These are phyloP conservation scores for Collybia nuda DNA, from an alignment of 768 basidiomycete species.

Conservation along the genomic window DNA sequence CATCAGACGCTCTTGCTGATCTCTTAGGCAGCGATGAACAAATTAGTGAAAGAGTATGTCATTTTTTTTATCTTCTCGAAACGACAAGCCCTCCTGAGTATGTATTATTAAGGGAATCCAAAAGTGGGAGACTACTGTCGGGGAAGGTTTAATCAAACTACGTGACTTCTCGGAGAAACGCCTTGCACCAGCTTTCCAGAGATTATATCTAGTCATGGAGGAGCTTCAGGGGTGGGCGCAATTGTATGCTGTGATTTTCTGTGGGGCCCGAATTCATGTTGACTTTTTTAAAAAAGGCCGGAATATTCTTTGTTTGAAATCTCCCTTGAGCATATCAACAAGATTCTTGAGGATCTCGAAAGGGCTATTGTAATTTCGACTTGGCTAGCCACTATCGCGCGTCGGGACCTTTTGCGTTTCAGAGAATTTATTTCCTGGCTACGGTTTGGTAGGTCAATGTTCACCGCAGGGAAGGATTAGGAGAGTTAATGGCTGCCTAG, in stretches of 20 bases:
- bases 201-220: slow-evolving; percentile 72
- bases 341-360: slow-evolving; percentile 51
- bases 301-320: slow-evolving; percentile 58
- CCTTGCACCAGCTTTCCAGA: slow-evolving; percentile 72
- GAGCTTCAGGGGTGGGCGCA: slow-evolving; percentile 79
- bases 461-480: neutral
- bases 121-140: slow-evolving; percentile 79
- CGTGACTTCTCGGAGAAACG: slow-evolving; percentile 74
- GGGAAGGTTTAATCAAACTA: slow-evolving; percentile 67
- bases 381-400: slow-evolving; percentile 68
- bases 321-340: slow-evolving; percentile 43
- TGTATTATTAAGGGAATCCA: slow-evolving; percentile 58
- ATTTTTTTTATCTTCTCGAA: slow-evolving; percentile 6
- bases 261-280: neutral
- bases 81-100: slow-evolving; percentile 14
- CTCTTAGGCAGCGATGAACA: slow-evolving; percentile 77
- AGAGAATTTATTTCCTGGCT: slow-evolving; percentile 80
- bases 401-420: slow-evolving; percentile 70
- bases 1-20: slow-evolving; percentile 70
- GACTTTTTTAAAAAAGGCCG: slow-evolving; percentile 44
- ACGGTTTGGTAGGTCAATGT: slow-evolving; percentile 55
- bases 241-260: slow-evolving; percentile 43
- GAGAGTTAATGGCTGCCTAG: slow-evolving; percentile 22
- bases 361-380: slow-evolving; percentile 62
- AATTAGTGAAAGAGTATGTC: slow-evolving; percentile 75